phyloP scores from a whole-genome alignment of 2,329 filamentous ascomycete species.

The Epichloe uncinata region DNA sequence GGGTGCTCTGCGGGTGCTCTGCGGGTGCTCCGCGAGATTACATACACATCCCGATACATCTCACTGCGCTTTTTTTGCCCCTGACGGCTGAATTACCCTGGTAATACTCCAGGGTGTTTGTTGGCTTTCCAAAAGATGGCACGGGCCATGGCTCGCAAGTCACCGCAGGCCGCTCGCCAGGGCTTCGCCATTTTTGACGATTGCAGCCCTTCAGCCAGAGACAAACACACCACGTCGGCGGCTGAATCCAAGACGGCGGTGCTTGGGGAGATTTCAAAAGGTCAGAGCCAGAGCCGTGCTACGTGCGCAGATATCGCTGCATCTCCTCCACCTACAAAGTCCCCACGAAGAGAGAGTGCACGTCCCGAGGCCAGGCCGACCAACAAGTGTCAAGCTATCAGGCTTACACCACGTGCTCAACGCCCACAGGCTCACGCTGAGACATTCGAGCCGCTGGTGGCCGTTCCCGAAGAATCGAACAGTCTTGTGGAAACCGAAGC shows the following conservation, averaged over 20 bases:
- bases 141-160: not conserved
- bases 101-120: not conserved
- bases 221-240: not conserved
- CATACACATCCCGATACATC: not conserved
- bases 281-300: constrained; percentile 1
- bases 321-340: constrained; percentile 2
- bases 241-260: not conserved
- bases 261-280: constrained; percentile 5
- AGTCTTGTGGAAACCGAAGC: constrained; percentile 1
- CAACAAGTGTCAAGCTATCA: constrained; percentile 7
- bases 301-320: not conserved
- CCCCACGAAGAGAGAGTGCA: not conserved
- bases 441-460: constrained; percentile 21
- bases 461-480: constrained; percentile 17
- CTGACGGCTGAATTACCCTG: not conserved
- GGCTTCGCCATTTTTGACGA: constrained; percentile 5
- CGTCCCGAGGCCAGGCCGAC: constrained; percentile 6
- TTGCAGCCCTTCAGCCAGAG: not conserved
- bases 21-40: constrained; percentile 3
- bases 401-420: constrained; percentile 13
- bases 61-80: not conserved
- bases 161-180: not conserved
- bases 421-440: constrained; percentile 19
- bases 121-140: not conserved
- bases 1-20: too few relatives aligned